Percentiles rank a stretch among this genome's conserved stretches.
These are phyloP conservation scores for Chalciporus sp. DNA, from an alignment of 1,284 basidiomycete genomes.

Conservation along the genomic window DNA sequence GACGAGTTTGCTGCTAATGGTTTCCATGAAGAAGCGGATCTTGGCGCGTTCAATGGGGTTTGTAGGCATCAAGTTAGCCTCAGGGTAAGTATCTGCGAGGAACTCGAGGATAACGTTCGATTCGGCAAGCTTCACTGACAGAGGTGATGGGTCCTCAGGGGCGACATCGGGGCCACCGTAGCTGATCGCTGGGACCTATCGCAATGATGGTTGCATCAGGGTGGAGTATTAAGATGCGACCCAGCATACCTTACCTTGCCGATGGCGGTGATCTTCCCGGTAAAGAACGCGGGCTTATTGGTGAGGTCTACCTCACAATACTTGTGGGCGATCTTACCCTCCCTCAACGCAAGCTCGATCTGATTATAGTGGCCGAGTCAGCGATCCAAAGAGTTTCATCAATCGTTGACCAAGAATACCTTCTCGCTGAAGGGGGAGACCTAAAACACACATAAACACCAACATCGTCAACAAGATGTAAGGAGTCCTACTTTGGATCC, in stretches of 20 bases:
- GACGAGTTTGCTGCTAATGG: conserved; percentile 25
- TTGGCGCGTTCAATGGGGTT: conserved; percentile 58
- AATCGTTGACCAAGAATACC: neutral
- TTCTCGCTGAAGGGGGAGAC: conserved; percentile 10
- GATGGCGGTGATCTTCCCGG: conserved; percentile 57
- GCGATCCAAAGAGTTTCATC: neutral
- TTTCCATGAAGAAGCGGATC: conserved; percentile 62
- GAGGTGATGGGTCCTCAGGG: conserved; percentile 55
- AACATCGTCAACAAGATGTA: no score
- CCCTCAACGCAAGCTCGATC: conserved; percentile 58
- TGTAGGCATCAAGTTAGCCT: conserved; percentile 48
- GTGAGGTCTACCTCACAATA: conserved; percentile 52
- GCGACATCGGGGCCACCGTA: conserved; percentile 59
- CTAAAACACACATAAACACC: neutral
- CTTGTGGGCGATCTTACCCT: conserved; percentile 50
- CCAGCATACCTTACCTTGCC: conserved; percentile 58
- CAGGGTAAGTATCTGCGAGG: conserved; percentile 55
- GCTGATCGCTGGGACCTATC: conserved; percentile 54
- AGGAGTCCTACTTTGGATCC: conserved; percentile 1
- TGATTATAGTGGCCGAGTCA: conserved; percentile 21
- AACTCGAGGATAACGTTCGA: conserved; percentile 66
- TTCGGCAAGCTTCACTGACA: conserved; percentile 61
- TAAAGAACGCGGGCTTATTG: conserved; percentile 66
- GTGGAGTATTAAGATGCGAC: neutral
- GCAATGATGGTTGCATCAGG: neutral